Base-by-base conservation (phyloP, 2,329 filamentous ascomycete genomes). In the Colletotrichum phormii region DNA sequence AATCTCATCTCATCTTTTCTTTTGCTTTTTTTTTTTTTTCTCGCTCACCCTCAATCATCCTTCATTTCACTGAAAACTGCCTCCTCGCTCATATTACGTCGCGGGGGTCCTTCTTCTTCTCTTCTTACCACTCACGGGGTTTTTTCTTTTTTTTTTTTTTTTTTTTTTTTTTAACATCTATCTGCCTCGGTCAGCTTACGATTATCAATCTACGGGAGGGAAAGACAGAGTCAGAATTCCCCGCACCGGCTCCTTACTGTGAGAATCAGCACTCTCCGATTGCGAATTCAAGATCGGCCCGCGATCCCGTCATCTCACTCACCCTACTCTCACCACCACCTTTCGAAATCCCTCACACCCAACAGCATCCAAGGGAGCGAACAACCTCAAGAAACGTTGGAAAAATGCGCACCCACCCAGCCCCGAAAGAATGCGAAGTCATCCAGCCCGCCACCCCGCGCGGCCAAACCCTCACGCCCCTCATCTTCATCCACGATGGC, bases 401-500 rank as follows among this genome's bases (percentile, higher is more conserved):
- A n/a, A n/a, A 49, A 11, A 72, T 72, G 65, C 53, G 67, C 49
- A 29, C 53, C 55, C 51, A 60, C 22, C 49, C 46, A n/a, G 5
- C 51, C n/a, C 68, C 69, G 13, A 37, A 35, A 24, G 61, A 70
- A 22, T 75, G 73, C 61, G 73, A 75, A 26, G 51, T 75, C 24
- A 29, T 75, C 64, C 73, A 75, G 49, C 63, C 66, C 55, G 70
- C 66, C 54, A 15, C 54, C 29, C 66, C 70, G 33, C 6, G 65
- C 8, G 54, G 33, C 13, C 74, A 74, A 37, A 62, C 64, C 26
- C 73, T 77, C 29, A 82, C 82, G n/a, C 89, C 89, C 2, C 81
- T 90, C 59, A 81, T 91, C 70, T 84, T 91, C 55, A 81, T 91
- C 51, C 89, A 91, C 79, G 89, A 91, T 74, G 89, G 89, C 75